These are phyloP conservation scores for Amaranthus hypochondriacus DNA, from an alignment of 148 eudicot genomes.

Conservation along the genomic window DNA sequence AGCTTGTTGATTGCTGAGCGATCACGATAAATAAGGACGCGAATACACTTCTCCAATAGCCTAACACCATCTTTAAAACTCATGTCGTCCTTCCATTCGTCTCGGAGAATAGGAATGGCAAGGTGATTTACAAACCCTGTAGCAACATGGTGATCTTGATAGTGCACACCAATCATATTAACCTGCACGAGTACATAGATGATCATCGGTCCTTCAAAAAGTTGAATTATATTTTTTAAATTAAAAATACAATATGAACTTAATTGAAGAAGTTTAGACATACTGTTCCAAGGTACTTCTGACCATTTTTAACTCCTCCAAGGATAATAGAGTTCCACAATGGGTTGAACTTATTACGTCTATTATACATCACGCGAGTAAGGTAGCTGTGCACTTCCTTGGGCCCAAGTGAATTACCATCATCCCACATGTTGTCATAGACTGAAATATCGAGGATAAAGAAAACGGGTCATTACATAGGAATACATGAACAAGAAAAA, in stretches of 20 bases:
- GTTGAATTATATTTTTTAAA: background rate
- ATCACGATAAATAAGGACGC: slow-evolving; percentile 90
- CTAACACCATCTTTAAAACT: slow-evolving; percentile 90
- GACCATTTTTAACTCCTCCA: slow-evolving; percentile 92
- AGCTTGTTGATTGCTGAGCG: slow-evolving; percentile 93
- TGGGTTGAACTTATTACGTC: slow-evolving; percentile 94
- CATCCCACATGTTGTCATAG: slow-evolving; percentile 98
- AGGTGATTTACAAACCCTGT: slow-evolving; percentile 98
- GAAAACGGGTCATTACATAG: background rate
- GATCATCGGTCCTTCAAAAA: background rate
- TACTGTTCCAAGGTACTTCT: slow-evolving; percentile 94
- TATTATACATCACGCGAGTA: slow-evolving; percentile 81
- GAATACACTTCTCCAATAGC: slow-evolving; percentile 91
- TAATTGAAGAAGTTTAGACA: background rate
- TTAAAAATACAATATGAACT: background rate
- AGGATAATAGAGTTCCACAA: slow-evolving; percentile 94
- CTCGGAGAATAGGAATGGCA: slow-evolving; percentile 87
- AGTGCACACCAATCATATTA: slow-evolving; percentile 95
- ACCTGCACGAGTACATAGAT: slow-evolving; percentile 41
- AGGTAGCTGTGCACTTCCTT: slow-evolving; percentile 88
- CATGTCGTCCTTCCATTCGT: slow-evolving; percentile 76
- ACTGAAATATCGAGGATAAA: slow-evolving; percentile 35
- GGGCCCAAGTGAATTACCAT: slow-evolving; percentile 93
- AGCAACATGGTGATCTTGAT: slow-evolving; percentile 80
- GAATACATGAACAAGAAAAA: slow-evolving; percentile 8